These are phyloP conservation scores for Aureobasidium sp. DNA, from an alignment of 2,329 filamentous ascomycete species.

Conservation along the genomic window DNA sequence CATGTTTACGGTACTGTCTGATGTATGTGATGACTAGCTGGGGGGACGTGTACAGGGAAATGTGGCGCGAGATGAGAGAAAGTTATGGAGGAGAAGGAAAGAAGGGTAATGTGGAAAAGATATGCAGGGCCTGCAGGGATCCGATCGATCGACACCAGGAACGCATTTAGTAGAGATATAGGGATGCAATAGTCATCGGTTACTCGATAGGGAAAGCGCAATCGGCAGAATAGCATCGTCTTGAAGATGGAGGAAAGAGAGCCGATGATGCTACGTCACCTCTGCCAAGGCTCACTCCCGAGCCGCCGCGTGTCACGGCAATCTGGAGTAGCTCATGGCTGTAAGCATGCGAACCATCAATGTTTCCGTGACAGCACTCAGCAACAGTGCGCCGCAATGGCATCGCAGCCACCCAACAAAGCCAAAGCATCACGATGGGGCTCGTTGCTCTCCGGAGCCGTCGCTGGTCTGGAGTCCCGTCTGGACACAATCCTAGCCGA, in stretches of 20 bases:
- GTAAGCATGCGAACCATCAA: not conserved
- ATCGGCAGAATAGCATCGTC: not conserved
- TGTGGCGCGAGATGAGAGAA: not conserved
- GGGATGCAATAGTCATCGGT: constrained; percentile 6
- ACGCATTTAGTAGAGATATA: not conserved
- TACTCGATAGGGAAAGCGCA: not conserved
- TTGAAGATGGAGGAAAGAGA: not conserved
- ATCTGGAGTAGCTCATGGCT: not conserved
- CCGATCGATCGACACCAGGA: constrained; percentile 3
- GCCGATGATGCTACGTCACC: not conserved
- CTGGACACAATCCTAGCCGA: constrained; percentile 88
- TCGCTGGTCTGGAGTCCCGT: constrained; percentile 87
- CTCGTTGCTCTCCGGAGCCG: constrained; percentile 73
- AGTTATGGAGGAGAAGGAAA: not conserved
- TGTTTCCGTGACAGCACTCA: not conserved
- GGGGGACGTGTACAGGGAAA: not conserved
- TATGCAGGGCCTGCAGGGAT: not conserved
- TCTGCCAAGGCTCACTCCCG: constrained; percentile 6
- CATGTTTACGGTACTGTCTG: constrained; percentile 18
- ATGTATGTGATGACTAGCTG: not conserved
- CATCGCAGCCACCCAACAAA: constrained; percentile 15
- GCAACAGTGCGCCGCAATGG: constrained; percentile 12
- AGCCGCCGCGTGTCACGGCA: not conserved
- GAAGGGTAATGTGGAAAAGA: not conserved
- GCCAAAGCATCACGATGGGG: constrained; percentile 30